These are phyloP conservation scores for Pulveroboletus ravenelii DNA, from an alignment of 768 basidiomycete species.

Conservation along the genomic window DNA sequence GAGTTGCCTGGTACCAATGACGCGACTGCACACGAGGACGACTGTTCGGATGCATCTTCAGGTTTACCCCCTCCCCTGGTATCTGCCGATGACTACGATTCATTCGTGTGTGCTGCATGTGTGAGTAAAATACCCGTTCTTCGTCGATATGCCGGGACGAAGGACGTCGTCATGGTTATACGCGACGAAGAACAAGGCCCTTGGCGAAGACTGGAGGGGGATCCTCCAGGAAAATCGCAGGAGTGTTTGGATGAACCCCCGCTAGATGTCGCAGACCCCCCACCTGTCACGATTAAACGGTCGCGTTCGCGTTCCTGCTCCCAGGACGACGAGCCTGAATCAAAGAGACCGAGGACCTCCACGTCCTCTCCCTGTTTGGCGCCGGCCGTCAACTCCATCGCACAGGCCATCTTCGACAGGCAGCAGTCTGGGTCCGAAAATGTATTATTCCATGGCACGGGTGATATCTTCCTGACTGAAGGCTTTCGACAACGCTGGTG, in stretches of 20 bases:
- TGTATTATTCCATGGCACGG: conserved; percentile 42
- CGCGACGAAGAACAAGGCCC: conserved; percentile 41
- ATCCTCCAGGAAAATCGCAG: conserved; percentile 1
- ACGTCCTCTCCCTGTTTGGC: conserved; percentile 45
- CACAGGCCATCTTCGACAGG: conserved; percentile 40
- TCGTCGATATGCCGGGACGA: conserved; percentile 61
- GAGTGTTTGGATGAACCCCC: conserved; percentile 9
- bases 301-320: conserved; percentile 25
- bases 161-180: conserved; percentile 62
- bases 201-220: conserved; percentile 51
- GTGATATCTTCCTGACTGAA: conserved; percentile 72
- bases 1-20: conserved; percentile 3
- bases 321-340: conserved; percentile 31
- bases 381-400: conserved; percentile 44
- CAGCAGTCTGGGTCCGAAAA: conserved; percentile 11
- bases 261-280: conserved; percentile 26
- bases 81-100: conserved; percentile 65
- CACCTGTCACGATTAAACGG: conserved; percentile 39
- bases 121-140: conserved; percentile 53
- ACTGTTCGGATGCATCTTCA: conserved; percentile 56
- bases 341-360: conserved; percentile 44
- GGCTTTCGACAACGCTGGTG: conserved; percentile 81
- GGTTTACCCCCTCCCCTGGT: conserved; percentile 66
- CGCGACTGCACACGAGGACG: conserved; percentile 37
- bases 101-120: conserved; percentile 68